Evolutionary conservation across 2,329 filamentous ascomycete genomes (phyloP).

Genomic region (Corinectria fuckeliana): DNA sequence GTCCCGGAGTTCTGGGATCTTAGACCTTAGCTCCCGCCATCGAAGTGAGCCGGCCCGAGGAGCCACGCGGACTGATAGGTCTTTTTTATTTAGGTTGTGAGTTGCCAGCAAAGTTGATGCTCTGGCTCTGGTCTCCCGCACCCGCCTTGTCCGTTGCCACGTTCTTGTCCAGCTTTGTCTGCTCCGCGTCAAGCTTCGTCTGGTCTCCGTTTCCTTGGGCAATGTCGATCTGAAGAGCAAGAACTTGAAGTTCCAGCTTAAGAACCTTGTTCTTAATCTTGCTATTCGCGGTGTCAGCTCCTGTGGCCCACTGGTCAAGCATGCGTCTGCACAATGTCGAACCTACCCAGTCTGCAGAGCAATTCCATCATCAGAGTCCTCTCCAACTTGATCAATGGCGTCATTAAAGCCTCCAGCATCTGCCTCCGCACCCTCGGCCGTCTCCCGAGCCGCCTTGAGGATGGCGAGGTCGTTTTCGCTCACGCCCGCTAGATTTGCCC

Average conservation of each 20-base stretch:
- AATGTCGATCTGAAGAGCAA: slow-evolving; percentile 57
- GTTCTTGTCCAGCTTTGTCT: slow-evolving; percentile 61
- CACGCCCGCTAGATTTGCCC: slow-evolving; percentile 51
- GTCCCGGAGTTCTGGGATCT: not conserved
- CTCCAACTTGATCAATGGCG: slow-evolving; percentile 53
- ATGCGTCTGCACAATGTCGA: not conserved
- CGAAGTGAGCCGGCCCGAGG: not conserved
- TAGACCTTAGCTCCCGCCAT: not conserved
- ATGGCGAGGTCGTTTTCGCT: slow-evolving; percentile 56
- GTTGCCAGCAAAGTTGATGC: slow-evolving; percentile 42
- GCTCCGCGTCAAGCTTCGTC: slow-evolving; percentile 53
- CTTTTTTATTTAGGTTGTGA: slow-evolving; percentile 4
- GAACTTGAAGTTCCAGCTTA: slow-evolving; percentile 60
- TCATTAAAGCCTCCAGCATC: slow-evolving; percentile 55
- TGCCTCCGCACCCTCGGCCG: slow-evolving; percentile 61
- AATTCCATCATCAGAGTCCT: slow-evolving; percentile 46
- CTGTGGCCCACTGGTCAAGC: not conserved
- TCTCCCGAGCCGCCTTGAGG: slow-evolving; percentile 55
- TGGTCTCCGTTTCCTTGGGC: slow-evolving; percentile 55
- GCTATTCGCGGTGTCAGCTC: slow-evolving; percentile 9
- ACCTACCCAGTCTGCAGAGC: slow-evolving; percentile 54
- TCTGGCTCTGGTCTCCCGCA: slow-evolving; percentile 45
- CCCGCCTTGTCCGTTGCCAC: slow-evolving; percentile 47
- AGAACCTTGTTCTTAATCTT: slow-evolving; percentile 69
- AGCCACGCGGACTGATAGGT: not conserved